Evolutionary conservation across 768 basidiomycete genomes (phyloP).

Genomic region (Pholiota microspora): DNA sequence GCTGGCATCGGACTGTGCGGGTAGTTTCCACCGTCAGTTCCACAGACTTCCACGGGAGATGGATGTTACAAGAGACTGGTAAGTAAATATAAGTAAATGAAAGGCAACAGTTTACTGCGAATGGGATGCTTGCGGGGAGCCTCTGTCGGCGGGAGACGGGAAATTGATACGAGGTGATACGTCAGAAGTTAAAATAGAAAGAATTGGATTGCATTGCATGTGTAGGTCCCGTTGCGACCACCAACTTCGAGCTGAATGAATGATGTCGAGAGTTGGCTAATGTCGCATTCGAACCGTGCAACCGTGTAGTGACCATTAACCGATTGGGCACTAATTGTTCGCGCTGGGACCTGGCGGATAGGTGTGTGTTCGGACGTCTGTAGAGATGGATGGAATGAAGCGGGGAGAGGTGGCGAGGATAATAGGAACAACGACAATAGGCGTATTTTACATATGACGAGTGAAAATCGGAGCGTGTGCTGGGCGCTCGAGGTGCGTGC

Average conservation of each 20-base stretch:
- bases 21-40: background rate
- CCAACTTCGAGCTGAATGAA: background rate
- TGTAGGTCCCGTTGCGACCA: background rate
- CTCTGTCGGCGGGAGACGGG: background rate
- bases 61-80: background rate
- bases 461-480: too few relatives aligned
- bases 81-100: background rate
- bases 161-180: background rate
- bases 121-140: background rate
- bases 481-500: too few relatives aligned
- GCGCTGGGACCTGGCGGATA: too few relatives aligned
- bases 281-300: background rate
- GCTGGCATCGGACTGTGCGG: background rate
- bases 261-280: background rate
- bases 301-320: background rate
- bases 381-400: too few relatives aligned
- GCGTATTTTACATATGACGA: too few relatives aligned
- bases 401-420: too few relatives aligned
- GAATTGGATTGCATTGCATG: background rate
- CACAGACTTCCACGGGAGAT: background rate
- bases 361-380: too few relatives aligned
- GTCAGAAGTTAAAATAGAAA: constrained; percentile 1
- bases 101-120: too few relatives aligned
- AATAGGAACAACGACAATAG: too few relatives aligned
- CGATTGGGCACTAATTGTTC: too few relatives aligned